Percentiles rank a stretch among this genome's conserved stretches.
These are phyloP conservation scores for Domatiomyces globalis DNA, from an alignment of 2,329 filamentous ascomycete species.

Conservation along the genomic window DNA sequence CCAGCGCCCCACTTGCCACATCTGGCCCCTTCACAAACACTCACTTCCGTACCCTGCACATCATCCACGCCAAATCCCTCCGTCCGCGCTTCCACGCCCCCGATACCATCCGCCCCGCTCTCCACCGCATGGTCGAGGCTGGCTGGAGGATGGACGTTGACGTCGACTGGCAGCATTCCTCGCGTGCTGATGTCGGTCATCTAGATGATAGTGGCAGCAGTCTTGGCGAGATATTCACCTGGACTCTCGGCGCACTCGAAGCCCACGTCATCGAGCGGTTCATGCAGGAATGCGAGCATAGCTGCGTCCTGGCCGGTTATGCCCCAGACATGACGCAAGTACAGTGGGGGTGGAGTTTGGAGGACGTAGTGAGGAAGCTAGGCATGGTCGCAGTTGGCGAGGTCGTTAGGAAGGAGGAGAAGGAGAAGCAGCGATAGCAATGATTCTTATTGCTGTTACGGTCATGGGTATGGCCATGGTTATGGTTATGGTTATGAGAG, in stretches of 20 bases:
- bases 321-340: slow-evolving; percentile 14
- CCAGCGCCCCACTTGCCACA: slow-evolving; percentile 6
- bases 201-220: not conserved
- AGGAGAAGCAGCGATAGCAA: slow-evolving; percentile 12
- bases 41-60: slow-evolving; percentile 18
- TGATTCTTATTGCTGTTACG: no score
- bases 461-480: no score
- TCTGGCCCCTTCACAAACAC: slow-evolving; percentile 15
- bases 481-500: no score
- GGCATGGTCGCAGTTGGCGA: slow-evolving; percentile 36
- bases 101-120: slow-evolving; percentile 7
- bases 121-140: slow-evolving; percentile 21
- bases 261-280: slow-evolving; percentile 20
- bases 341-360: slow-evolving; percentile 30
- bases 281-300: slow-evolving; percentile 15
- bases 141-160: slow-evolving; percentile 1
- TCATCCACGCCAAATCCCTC: slow-evolving; percentile 17
- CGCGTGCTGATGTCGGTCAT: not conserved
- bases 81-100: slow-evolving; percentile 15
- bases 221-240: slow-evolving; percentile 9
- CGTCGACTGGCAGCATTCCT: slow-evolving; percentile 2
- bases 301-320: slow-evolving; percentile 4
- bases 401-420: slow-evolving; percentile 30
- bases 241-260: slow-evolving; percentile 9
- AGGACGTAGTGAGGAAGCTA: slow-evolving; percentile 30